Evolutionary conservation across 768 basidiomycete genomes (phyloP), one percentile per base, ranked within the genome.

Genomic region (Boletellus sp.): DNA sequence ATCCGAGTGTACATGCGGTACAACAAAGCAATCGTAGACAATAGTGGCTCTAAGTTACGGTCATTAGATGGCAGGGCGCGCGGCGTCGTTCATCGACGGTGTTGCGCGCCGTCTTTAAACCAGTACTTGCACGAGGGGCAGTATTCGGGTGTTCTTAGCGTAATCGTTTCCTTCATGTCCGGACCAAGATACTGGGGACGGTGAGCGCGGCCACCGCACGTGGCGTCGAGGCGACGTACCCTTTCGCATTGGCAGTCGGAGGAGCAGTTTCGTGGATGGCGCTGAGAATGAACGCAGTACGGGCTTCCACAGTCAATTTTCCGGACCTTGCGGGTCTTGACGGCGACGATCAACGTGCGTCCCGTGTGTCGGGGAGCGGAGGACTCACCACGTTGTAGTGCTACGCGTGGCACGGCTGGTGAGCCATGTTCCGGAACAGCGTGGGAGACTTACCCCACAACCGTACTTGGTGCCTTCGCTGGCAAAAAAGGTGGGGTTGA

Each of bases 381-480:
- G 61, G 71, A 73, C 80, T 58, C 48, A 85, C 84, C 59, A 82
- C 77, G 44, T 81, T 74, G 68, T 89, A 90, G 75, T 90, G 89
- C 77, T 79, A 55, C 45, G 53, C 20, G 39, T 38, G 58, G 42
- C 16, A 20, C 40, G 48, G 45, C 55, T 43, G 53, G 26, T 55
- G 48, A 48, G 48, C 50, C 9, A 11, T 20, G 20, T 33, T 4
- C 3, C 13, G 34, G 26, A 47, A 47, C 6, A 10, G 61, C 66
- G 68, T 62, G 68, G 50, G 57, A 64, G 20, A 56, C 60, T 67
- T 67, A 61, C 67, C 64, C 87, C 87, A 66, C 88, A 90, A 62
- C 84, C 85, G 62, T 82, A 74, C 72, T 82, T 81, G 53, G 78
- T 83, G 55, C 84, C 87, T 76, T 87, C 84, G 60, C 87, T 89